phyloP scores from a whole-genome alignment of 2,329 filamentous ascomycete genomes.

The Nemania sp. region DNA sequence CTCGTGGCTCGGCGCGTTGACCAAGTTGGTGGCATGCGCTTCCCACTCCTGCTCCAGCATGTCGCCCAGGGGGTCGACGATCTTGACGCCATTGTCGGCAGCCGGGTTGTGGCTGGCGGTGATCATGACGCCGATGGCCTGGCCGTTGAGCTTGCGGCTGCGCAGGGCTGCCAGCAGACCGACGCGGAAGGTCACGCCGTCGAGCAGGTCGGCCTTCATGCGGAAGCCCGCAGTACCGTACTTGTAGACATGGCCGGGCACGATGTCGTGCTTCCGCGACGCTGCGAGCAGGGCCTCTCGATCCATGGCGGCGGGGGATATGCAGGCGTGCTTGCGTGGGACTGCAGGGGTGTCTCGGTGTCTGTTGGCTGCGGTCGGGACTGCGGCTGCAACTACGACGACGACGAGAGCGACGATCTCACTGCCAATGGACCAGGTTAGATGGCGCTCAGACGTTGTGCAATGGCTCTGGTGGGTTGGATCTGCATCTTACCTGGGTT shows the following conservation, averaged over 20 bases:
- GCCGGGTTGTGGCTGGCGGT: slow-evolving; percentile 92
- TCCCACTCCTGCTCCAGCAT: slow-evolving; percentile 99
- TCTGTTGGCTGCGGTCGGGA: too few relatives aligned
- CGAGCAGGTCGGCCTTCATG: slow-evolving; percentile 77
- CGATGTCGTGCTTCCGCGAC: slow-evolving; percentile 64
- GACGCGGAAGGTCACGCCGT: slow-evolving; percentile 90
- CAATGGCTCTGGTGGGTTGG: neutral
- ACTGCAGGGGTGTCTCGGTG: neutral
- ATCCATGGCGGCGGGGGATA: slow-evolving; percentile 48
- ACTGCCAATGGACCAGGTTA: slow-evolving; percentile 3
- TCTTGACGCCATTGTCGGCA: slow-evolving; percentile 88
- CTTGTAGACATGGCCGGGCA: slow-evolving; percentile 59
- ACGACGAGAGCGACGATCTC: slow-evolving; percentile 1
- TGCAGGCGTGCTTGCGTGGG: neutral
- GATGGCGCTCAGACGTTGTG: neutral
- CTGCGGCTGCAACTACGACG: too few relatives aligned
- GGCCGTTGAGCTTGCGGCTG: slow-evolving; percentile 84
- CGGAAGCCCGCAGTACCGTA: slow-evolving; percentile 71
- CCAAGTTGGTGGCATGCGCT: slow-evolving; percentile 80
- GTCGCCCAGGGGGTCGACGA: slow-evolving; percentile 96
- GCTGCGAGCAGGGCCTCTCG: slow-evolving; percentile 58
- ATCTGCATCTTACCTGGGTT: slow-evolving; percentile 6
- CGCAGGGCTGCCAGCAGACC: slow-evolving; percentile 86
- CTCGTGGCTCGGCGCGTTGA: slow-evolving; percentile 79
- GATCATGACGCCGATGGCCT: slow-evolving; percentile 95